phyloP scores from a whole-genome alignment of 2,329 filamentous ascomycete species.

The Cercospora citrullina region DNA sequence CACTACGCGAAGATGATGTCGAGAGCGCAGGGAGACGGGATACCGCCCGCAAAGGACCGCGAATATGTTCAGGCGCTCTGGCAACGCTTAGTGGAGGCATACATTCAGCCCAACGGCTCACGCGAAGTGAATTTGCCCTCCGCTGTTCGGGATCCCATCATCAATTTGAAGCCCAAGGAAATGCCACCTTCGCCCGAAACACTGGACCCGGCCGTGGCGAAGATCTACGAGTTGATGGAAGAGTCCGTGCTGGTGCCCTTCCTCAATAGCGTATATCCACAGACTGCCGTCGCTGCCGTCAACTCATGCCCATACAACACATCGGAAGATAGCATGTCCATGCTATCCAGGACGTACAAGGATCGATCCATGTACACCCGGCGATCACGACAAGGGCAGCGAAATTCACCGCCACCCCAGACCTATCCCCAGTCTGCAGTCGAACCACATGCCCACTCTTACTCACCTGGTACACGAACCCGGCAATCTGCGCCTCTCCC shows the following conservation, averaged over 20 bases:
- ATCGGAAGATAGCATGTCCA: constrained; percentile 35
- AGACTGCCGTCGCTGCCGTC: constrained; percentile 48
- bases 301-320: constrained; percentile 47
- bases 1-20: constrained; percentile 62
- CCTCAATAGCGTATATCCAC: constrained; percentile 65
- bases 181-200: constrained; percentile 72
- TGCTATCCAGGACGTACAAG: constrained; percentile 43
- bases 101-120: constrained; percentile 81
- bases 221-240: constrained; percentile 95
- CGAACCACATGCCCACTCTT: constrained; percentile 33
- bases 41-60: constrained; percentile 57
- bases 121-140: constrained; percentile 89
- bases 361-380: constrained; percentile 34
- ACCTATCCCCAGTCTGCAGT: constrained; percentile 32
- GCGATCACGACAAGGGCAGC: constrained; percentile 33
- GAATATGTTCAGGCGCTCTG: constrained; percentile 78
- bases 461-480: constrained; percentile 21
- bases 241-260: constrained; percentile 94
- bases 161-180: constrained; percentile 59
- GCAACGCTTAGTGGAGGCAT: constrained; percentile 84
- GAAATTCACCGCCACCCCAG: constrained; percentile 37
- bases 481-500: constrained; percentile 40
- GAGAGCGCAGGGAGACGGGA: constrained; percentile 44
- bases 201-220: constrained; percentile 78
- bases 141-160: constrained; percentile 76